phyloP scores from a whole-genome alignment of 345 rosid species.

The Brassica nigra region DNA sequence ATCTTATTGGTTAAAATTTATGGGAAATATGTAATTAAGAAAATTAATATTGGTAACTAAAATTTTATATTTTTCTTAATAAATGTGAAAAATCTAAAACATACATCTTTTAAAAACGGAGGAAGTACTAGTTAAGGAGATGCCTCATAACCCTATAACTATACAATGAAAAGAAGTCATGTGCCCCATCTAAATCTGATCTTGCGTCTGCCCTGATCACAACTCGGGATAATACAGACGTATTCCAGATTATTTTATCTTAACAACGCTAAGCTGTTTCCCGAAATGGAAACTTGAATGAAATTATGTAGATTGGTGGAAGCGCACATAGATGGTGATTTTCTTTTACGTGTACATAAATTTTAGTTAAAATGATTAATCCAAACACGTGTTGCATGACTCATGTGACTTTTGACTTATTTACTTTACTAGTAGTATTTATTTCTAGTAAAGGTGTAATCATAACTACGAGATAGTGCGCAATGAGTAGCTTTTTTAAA shows the following conservation, averaged over 20 bases:
- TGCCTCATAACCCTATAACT: too few species aligned
- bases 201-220: too few species aligned
- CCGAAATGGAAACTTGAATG: constrained; percentile 35
- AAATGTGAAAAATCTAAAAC: too few species aligned
- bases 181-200: too few species aligned
- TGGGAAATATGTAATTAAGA: too few species aligned
- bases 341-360: constrained; percentile 31
- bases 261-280: constrained; percentile 19
- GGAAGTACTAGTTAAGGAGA: too few species aligned
- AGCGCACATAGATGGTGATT: constrained; percentile 17
- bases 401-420: constrained; percentile 24
- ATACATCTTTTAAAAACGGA: too few species aligned
- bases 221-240: too few species aligned
- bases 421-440: not conserved
- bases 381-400: constrained; percentile 43
- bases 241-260: not conserved
- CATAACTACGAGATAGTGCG: constrained; percentile 36
- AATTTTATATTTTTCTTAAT: too few species aligned
- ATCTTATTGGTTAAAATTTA: too few species aligned
- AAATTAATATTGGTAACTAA: too few species aligned
- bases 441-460: constrained; percentile 33
- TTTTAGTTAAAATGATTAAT: constrained; percentile 17
- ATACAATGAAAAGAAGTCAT: too few species aligned
- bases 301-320: constrained; percentile 30
- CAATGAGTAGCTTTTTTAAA: constrained; percentile 35